Evolutionary conservation across 352 stramenopile genomes (phyloP).

Genomic region (Phytophthora gonapodyides): DNA sequence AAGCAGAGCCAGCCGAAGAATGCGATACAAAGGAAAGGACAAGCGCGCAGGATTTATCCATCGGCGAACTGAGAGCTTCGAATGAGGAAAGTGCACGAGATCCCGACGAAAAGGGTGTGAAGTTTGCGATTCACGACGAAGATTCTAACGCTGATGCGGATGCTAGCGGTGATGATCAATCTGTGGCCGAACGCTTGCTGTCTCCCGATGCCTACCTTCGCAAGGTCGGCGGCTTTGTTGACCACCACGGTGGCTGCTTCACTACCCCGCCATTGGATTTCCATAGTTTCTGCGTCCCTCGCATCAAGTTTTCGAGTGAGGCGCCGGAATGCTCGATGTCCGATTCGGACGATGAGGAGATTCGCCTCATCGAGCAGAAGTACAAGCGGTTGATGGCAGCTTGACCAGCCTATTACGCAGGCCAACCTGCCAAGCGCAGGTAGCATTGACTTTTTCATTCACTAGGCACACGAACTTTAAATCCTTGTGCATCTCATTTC

Average conservation of each 20-base stretch:
- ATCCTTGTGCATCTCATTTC: slow-evolving; percentile 12
- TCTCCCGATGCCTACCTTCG: slow-evolving; percentile 53
- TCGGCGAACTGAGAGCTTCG: slow-evolving; percentile 24
- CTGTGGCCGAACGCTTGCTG: slow-evolving; percentile 36
- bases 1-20: slow-evolving; percentile 8
- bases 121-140: slow-evolving; percentile 9
- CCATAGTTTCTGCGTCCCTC: slow-evolving; percentile 78
- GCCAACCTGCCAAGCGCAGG: slow-evolving; percentile 10
- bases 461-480: slow-evolving; percentile 32
- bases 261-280: slow-evolving; percentile 53
- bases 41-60: slow-evolving; percentile 19
- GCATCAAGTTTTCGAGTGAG: slow-evolving; percentile 67
- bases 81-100: slow-evolving; percentile 1
- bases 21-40: slow-evolving; percentile 1
- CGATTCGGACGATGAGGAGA: slow-evolving; percentile 81
- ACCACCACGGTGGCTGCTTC: slow-evolving; percentile 57
- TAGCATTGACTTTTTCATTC: slow-evolving; percentile 5
- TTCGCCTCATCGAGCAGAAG: slow-evolving; percentile 77
- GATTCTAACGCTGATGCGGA: slow-evolving; percentile 21
- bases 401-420: slow-evolving; percentile 20
- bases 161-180: slow-evolving; percentile 15
- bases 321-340: slow-evolving; percentile 34
- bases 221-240: slow-evolving; percentile 50
- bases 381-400: slow-evolving; percentile 56
- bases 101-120: background rate